Percentiles rank a stretch among this genome's conserved stretches.
Evolutionary conservation across 2,329 filamentous ascomycete species (phyloP).

Genomic region (Arthrobotrys musiformis): DNA sequence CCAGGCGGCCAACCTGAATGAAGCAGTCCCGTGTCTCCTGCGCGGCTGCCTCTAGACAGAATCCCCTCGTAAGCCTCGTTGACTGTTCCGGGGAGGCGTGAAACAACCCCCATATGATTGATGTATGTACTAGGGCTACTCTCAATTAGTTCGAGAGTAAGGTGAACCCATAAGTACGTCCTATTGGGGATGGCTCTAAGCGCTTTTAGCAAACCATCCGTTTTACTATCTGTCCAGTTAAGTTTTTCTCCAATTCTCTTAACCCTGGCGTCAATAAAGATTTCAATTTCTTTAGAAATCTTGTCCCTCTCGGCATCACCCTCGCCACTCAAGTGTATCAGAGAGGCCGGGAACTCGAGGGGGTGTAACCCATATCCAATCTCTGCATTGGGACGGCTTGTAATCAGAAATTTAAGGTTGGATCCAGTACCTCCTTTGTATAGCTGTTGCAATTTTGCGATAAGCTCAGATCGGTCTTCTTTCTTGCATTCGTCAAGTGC

Average conservation of each 20-base stretch:
- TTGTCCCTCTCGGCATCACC: conserved; percentile 55
- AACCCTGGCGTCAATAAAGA: conserved; percentile 61
- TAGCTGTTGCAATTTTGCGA: neutral
- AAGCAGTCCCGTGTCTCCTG: conserved; percentile 11
- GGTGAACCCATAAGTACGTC: conserved; percentile 63
- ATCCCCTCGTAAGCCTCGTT: conserved; percentile 62
- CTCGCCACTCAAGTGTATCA: conserved; percentile 60
- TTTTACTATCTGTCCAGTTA: conserved; percentile 30
- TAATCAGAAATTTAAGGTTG: conserved; percentile 62
- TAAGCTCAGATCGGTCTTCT: neutral
- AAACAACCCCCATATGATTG: conserved; percentile 39
- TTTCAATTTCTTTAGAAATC: conserved; percentile 61
- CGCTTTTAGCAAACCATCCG: conserved; percentile 46
- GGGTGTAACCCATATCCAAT: conserved; percentile 60
- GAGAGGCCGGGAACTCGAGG: neutral
- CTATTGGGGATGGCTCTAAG: conserved; percentile 57
- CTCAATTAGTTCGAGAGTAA: conserved; percentile 61
- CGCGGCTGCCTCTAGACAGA: conserved; percentile 60
- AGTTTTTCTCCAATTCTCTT: conserved; percentile 58
- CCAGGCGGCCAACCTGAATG: no score
- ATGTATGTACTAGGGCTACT: conserved; percentile 57
- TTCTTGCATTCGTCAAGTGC: conserved; percentile 63
- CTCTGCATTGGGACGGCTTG: conserved; percentile 61
- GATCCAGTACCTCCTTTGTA: neutral
- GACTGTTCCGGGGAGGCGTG: conserved; percentile 60